Evolutionary conservation across 768 basidiomycete species (phyloP).

Genomic region (Kwoniella sp.): DNA sequence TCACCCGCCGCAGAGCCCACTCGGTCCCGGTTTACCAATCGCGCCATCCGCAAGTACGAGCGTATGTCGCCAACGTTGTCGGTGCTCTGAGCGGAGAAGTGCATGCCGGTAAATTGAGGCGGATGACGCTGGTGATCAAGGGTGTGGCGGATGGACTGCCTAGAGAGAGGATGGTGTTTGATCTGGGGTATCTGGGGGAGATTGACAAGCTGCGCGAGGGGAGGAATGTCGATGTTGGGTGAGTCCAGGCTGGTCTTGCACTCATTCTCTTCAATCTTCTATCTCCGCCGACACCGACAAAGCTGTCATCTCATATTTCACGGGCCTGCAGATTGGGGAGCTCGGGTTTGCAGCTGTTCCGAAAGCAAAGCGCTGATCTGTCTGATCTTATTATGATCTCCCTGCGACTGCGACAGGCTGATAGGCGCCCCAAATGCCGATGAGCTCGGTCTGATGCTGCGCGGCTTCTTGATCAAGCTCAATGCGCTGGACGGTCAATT

Average conservation of each 20-base stretch:
- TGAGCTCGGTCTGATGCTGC: slow-evolving; percentile 47
- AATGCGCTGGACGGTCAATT: slow-evolving; percentile 49
- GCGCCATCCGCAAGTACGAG: slow-evolving; percentile 80
- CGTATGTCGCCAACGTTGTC: slow-evolving; percentile 85
- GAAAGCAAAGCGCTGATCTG: too few species aligned
- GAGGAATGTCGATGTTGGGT: slow-evolving; percentile 29
- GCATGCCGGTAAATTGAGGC: slow-evolving; percentile 61
- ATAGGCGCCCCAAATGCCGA: slow-evolving; percentile 42
- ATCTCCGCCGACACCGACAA: not conserved
- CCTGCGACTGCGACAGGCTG: slow-evolving; percentile 29
- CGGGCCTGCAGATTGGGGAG: not conserved
- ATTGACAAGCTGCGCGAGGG: slow-evolving; percentile 31
- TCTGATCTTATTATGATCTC: slow-evolving; percentile 38
- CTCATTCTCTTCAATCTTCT: not conserved
- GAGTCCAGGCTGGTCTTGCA: slow-evolving; percentile 15
- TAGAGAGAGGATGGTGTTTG: slow-evolving; percentile 88
- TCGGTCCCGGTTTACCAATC: slow-evolving; percentile 89
- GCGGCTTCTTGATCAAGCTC: slow-evolving; percentile 50
- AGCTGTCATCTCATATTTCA: too few species aligned
- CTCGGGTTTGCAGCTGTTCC: not conserved
- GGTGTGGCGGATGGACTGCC: slow-evolving; percentile 70
- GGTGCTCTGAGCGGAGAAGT: slow-evolving; percentile 81
- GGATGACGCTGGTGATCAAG: slow-evolving; percentile 82
- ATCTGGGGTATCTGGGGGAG: slow-evolving; percentile 70
- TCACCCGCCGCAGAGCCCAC: slow-evolving; percentile 84